Percentiles rank a stretch among this genome's conserved stretches.
Evolutionary conservation across 495 filamentous ascomycete species (phyloP).

Genomic region (Xylaria nigripes): DNA sequence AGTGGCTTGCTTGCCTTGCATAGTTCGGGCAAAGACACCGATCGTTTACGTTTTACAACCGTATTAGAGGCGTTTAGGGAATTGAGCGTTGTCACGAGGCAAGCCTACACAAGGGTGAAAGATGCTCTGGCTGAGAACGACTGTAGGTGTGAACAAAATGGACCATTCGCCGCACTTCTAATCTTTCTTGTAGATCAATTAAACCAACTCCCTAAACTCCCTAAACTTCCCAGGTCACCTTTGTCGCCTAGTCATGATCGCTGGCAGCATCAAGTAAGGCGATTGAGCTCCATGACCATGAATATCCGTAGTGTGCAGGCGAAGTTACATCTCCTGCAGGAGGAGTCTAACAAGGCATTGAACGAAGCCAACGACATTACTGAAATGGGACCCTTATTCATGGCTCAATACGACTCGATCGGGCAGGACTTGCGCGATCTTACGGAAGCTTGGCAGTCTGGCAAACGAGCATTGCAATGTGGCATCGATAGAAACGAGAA

Average conservation of each 20-base stretch:
- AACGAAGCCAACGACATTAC: slow-evolving; percentile 65
- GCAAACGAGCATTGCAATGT: slow-evolving; percentile 63
- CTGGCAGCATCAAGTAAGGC: slow-evolving; percentile 74
- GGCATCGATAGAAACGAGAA: slow-evolving; percentile 68
- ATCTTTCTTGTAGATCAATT: slow-evolving; percentile 44
- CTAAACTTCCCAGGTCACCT: slow-evolving; percentile 54
- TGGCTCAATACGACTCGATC: slow-evolving; percentile 90
- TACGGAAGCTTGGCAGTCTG: slow-evolving; percentile 86
- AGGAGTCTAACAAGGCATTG: slow-evolving; percentile 73
- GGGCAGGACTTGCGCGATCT: slow-evolving; percentile 75
- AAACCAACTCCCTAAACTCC: slow-evolving; percentile 44
- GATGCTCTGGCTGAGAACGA: slow-evolving; percentile 75
- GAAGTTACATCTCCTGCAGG: slow-evolving; percentile 85
- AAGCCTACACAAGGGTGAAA: slow-evolving; percentile 48
- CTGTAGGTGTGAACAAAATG: slow-evolving; percentile 43
- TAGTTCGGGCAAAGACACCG: slow-evolving; percentile 71
- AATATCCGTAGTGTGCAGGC: slow-evolving; percentile 89
- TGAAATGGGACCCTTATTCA: slow-evolving; percentile 65
- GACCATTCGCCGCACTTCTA: background rate
- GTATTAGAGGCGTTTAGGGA: slow-evolving; percentile 67
- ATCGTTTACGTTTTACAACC: slow-evolving; percentile 70
- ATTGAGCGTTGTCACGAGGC: slow-evolving; percentile 50
- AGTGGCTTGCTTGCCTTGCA: slow-evolving; percentile 82
- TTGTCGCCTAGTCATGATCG: slow-evolving; percentile 69
- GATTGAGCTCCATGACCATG: slow-evolving; percentile 77